Evolutionary conservation across 1,284 basidiomycete genomes (phyloP).

Genomic region (Lignosus rhinocerotis): DNA sequence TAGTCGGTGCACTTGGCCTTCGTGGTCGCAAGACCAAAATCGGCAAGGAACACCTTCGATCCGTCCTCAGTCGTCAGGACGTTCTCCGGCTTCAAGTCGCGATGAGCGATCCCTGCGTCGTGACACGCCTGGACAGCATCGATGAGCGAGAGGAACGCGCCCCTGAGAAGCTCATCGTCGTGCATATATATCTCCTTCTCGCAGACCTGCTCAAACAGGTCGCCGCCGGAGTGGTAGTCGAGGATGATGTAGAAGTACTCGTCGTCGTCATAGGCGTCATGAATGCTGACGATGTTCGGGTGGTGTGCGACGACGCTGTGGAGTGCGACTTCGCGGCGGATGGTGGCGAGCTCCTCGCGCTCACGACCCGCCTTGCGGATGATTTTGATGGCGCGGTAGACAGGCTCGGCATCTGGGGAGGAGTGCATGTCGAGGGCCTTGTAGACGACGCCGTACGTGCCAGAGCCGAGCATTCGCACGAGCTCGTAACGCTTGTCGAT

Average conservation of each 20-base stretch:
- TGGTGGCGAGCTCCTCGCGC: background rate
- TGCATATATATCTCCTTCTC: constrained; percentile 47
- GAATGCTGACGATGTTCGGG: constrained; percentile 58
- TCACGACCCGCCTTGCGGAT: constrained; percentile 19
- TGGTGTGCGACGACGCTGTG: constrained; percentile 59
- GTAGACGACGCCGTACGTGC: constrained; percentile 35
- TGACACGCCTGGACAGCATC: constrained; percentile 68
- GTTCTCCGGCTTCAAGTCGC: constrained; percentile 78
- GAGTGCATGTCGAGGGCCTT: constrained; percentile 30
- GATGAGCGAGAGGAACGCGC: constrained; percentile 60
- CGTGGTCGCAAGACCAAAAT: constrained; percentile 71
- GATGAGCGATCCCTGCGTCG: constrained; percentile 59
- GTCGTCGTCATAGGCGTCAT: constrained; percentile 58
- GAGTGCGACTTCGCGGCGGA: constrained; percentile 33
- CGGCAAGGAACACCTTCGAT: constrained; percentile 53
- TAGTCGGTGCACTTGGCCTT: constrained; percentile 49
- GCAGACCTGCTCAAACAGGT: constrained; percentile 64
- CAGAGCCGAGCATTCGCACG: constrained; percentile 29
- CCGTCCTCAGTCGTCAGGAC: constrained; percentile 55
- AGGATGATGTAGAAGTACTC: constrained; percentile 61
- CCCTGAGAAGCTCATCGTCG: constrained; percentile 50
- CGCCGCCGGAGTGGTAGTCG: constrained; percentile 63
- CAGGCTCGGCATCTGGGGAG: background rate
- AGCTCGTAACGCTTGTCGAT: constrained; percentile 12
- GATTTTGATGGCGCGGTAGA: constrained; percentile 30